These are phyloP conservation scores for Forsythia suspensa DNA, from an alignment of 257 asterid species.

Conservation along the genomic window DNA sequence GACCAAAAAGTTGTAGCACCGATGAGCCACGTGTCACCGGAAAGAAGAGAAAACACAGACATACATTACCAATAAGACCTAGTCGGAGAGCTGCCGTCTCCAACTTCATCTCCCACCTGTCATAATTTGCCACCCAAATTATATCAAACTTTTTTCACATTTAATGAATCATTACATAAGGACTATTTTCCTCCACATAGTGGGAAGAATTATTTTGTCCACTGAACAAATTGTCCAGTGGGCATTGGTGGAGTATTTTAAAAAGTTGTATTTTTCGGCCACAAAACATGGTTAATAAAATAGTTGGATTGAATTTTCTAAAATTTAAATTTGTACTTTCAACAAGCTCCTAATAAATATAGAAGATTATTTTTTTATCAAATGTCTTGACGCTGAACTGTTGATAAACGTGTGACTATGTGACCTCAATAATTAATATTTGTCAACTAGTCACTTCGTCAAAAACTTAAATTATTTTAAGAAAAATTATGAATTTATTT, in stretches of 20 bases:
- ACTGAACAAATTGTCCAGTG: too few species aligned
- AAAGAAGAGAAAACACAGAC: constrained; percentile 65
- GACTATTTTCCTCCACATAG: too few species aligned
- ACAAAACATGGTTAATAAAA: too few species aligned
- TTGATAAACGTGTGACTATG: background rate
- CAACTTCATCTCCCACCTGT: constrained; percentile 79
- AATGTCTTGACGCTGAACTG: background rate
- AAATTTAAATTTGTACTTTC: too few species aligned
- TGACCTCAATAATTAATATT: background rate
- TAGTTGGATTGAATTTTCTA: too few species aligned
- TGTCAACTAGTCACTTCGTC: background rate
- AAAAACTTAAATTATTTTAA: too few species aligned
- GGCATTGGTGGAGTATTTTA: too few species aligned
- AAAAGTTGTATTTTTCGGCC: too few species aligned
- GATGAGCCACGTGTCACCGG: constrained; percentile 95
- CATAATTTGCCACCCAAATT: background rate
- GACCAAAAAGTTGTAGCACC: constrained; percentile 61
- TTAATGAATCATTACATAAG: too few species aligned
- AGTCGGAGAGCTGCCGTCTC: constrained; percentile 51
- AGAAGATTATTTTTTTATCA: background rate
- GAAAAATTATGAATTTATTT: too few species aligned
- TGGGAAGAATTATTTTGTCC: too few species aligned
- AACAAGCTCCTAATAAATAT: too few species aligned
- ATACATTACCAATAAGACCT: constrained; percentile 70
- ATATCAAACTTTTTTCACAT: background rate